phyloP scores from a whole-genome alignment of 2,329 filamentous ascomycete species.

The Aspergillus clavatus region DNA sequence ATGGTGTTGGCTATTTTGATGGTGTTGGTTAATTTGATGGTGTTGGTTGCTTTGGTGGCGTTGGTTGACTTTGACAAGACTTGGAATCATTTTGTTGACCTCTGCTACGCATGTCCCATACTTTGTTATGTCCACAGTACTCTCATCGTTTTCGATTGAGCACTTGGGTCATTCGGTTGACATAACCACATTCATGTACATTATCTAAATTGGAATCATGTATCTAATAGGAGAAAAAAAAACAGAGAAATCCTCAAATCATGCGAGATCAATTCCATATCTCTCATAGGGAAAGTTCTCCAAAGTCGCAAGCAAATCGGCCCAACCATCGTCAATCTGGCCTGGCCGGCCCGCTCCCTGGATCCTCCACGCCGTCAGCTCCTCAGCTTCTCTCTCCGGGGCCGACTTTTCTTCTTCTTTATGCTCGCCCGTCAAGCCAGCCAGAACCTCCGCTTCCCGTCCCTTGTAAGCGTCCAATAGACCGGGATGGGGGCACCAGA shows the following conservation, averaged over 20 bases:
- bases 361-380: slow-evolving; percentile 33
- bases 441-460: slow-evolving; percentile 74
- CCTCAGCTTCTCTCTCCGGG: slow-evolving; percentile 37
- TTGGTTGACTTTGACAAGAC: no score
- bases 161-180: no score
- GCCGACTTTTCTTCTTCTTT: slow-evolving; percentile 48
- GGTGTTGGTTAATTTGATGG: no score
- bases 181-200: not conserved
- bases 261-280: slow-evolving; percentile 51
- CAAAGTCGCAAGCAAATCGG: slow-evolving; percentile 48
- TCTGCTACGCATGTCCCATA: no score
- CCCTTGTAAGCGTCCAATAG: slow-evolving; percentile 71
- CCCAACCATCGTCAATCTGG: slow-evolving; percentile 58
- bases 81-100: no score
- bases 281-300: slow-evolving; percentile 57
- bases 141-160: no score
- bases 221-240: no score
- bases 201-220: not conserved
- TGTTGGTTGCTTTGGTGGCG: no score
- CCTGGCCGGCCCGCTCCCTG: slow-evolving; percentile 48
- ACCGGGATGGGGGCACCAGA: slow-evolving; percentile 85
- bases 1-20: no score
- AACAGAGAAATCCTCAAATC: no score
- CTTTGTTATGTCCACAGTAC: no score
- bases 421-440: slow-evolving; percentile 71